phyloP scores from a whole-genome alignment of 257 asterid species.

The Echites panduratus region DNA sequence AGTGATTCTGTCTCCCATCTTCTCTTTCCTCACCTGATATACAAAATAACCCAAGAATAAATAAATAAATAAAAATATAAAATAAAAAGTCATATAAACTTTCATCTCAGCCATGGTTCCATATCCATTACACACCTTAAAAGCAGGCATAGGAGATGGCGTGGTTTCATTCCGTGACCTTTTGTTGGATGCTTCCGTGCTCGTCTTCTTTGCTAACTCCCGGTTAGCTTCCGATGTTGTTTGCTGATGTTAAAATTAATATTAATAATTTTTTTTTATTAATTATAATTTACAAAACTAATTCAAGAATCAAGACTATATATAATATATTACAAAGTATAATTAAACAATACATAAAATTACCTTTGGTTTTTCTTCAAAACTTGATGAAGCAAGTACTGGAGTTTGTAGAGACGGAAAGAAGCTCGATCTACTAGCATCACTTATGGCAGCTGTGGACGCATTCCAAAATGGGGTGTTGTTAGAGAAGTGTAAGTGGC shows the following conservation, averaged over 20 bases:
- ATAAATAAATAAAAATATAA: no score
- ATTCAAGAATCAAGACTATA: no score
- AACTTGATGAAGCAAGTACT: constrained; percentile 37
- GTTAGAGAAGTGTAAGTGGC: constrained; percentile 65
- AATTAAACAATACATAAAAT: no score
- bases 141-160: constrained; percentile 62
- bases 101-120: no score
- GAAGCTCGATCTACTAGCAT: constrained; percentile 46
- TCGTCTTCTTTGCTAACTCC: constrained; percentile 37
- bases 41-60: no score
- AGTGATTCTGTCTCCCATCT: constrained; percentile 93
- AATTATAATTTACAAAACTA: no score
- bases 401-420: constrained; percentile 47
- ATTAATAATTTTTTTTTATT: no score
- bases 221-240: constrained; percentile 30
- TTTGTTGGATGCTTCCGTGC: constrained; percentile 39
- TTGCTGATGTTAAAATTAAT: no score
- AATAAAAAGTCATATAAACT: no score
- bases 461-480: constrained; percentile 78
- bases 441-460: constrained; percentile 28
- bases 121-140: constrained; percentile 75
- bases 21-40: constrained; percentile 79
- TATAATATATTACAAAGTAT: no score
- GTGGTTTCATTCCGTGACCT: constrained; percentile 56
- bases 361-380: constrained; percentile 53